A percentile compares a stretch with the other conserved stretches of the same genome.
Evolutionary conservation across 148 eudicot species (phyloP).

Genomic region (Gaultheria prostrata): DNA sequence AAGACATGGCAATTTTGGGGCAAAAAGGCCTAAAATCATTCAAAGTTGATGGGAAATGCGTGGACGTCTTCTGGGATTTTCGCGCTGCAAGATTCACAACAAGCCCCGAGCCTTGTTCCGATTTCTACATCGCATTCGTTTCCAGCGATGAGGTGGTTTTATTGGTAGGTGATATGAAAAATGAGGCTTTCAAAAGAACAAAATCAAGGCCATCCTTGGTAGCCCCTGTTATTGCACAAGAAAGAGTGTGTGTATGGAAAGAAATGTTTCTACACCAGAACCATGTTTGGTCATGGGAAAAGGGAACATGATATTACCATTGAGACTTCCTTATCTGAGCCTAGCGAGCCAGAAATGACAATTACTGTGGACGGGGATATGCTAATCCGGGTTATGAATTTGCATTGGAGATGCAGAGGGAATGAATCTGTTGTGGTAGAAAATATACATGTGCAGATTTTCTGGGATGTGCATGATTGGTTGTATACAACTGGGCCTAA

Average conservation of each 20-base stretch:
- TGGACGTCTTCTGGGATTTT: constrained; percentile 14
- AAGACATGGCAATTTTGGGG: constrained; percentile 48
- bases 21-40: constrained; percentile 33
- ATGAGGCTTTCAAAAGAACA: constrained; percentile 13
- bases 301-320: constrained; percentile 9
- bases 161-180: constrained; percentile 12
- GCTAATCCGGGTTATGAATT: neutral
- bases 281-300: neutral
- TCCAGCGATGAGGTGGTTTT: constrained; percentile 9
- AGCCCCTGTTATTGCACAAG: constrained; percentile 3
- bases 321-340: constrained; percentile 12
- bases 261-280: neutral
- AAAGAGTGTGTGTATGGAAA: constrained; percentile 8
- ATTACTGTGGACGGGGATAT: constrained; percentile 3
- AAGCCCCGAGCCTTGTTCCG: constrained; percentile 11
- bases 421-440: constrained; percentile 11
- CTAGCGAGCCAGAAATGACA: constrained; percentile 10
- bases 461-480: constrained; percentile 17
- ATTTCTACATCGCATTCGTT: constrained; percentile 9
- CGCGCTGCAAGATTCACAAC: neutral
- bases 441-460: neutral
- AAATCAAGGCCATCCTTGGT: constrained; percentile 10
- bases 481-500: neutral
- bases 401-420: constrained; percentile 17
- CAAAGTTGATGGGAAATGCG: constrained; percentile 23